Evolutionary conservation across 306 rosid genomes (phyloP), one percentile per base, ranked within the genome.

Genomic region (Malus fusca): DNA sequence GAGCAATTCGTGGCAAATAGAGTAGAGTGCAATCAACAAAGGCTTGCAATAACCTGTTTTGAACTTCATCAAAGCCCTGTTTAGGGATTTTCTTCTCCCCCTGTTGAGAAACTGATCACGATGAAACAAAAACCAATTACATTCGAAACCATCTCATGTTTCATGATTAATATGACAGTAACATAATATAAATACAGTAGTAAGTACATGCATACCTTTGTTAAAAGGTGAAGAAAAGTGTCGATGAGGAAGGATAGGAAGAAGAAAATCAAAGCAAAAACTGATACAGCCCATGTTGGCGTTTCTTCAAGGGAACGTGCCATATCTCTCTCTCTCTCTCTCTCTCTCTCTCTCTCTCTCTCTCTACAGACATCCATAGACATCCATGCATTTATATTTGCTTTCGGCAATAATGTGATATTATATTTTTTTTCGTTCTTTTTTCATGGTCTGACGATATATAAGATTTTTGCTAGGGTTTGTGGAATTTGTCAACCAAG

Each of bases 261-360:
- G 66, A 90, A 73, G 71, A 90, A 37, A 72, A 83, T 68, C 78
- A 87, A 80, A 48, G 84, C 80, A 70, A 81, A 68, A 4, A 80
- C 35, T 11, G 96, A 74, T 12, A 90, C 83, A 61, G 93, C 91
- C 93, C 96, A 90, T 71, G 93, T 90, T 56, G 93, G 83, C 0
- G 96, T 85, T 2, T 82, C 81, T 84, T 90, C 88, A 51, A 90
- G 90, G 37, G 86, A 75, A 48, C 82, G 80, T 56, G 15, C 12
- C 84, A 4, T 66, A 23, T 53, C n/a, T n/a, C n/a, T n/a, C n/a
- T n/a, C n/a, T n/a, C n/a, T n/a, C n/a, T n/a, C n/a, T n/a, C n/a
- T n/a, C n/a, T n/a, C n/a, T n/a, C 73, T 17, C 42, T 72, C 26
- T 68, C 21, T 11, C 70, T 69, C 70, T 60, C 76, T 62, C 33